A percentile compares a stretch with the other conserved stretches of the same genome.
These are phyloP conservation scores for Gamarada debralockiae DNA, from an alignment of 495 filamentous ascomycete genomes.

Conservation along the genomic window DNA sequence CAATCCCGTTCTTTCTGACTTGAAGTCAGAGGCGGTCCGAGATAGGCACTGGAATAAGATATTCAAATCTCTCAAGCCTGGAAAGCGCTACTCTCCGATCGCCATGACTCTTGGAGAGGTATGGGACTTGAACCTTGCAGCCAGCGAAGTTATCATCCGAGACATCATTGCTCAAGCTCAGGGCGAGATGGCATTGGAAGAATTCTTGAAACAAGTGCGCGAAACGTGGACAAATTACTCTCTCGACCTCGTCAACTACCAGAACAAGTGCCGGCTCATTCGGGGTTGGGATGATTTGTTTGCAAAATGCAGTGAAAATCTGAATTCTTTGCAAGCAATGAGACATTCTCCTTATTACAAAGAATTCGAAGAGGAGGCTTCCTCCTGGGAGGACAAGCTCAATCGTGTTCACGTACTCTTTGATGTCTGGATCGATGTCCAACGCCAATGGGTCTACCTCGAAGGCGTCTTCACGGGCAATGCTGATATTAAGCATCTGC, in stretches of 20 bases:
- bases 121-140: constrained; percentile 89
- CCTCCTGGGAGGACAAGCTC: constrained; percentile 94
- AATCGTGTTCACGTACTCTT: constrained; percentile 97
- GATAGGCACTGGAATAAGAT: constrained; percentile 98
- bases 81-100: constrained; percentile 84
- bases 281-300: constrained; percentile 98
- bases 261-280: constrained; percentile 95
- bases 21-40: constrained; percentile 95
- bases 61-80: constrained; percentile 88
- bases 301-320: constrained; percentile 95
- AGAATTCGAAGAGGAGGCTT: constrained; percentile 96
- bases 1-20: constrained; percentile 78
- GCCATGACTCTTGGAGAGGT: constrained; percentile 95
- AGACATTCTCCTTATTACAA: constrained; percentile 98
- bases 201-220: constrained; percentile 94
- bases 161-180: constrained; percentile 94
- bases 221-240: constrained; percentile 95
- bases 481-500: constrained; percentile 96
- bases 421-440: constrained; percentile 99
- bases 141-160: constrained; percentile 81
- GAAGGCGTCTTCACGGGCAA: constrained; percentile 99
- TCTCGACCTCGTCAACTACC: constrained; percentile 92
- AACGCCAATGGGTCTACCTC: constrained; percentile 98
- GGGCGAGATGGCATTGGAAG: constrained; percentile 97
- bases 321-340: constrained; percentile 98